Evolutionary conservation across 148 eudicot species (phyloP), one percentile per base, ranked within the genome.

Genomic region (Amaranthus hypochondriacus): DNA sequence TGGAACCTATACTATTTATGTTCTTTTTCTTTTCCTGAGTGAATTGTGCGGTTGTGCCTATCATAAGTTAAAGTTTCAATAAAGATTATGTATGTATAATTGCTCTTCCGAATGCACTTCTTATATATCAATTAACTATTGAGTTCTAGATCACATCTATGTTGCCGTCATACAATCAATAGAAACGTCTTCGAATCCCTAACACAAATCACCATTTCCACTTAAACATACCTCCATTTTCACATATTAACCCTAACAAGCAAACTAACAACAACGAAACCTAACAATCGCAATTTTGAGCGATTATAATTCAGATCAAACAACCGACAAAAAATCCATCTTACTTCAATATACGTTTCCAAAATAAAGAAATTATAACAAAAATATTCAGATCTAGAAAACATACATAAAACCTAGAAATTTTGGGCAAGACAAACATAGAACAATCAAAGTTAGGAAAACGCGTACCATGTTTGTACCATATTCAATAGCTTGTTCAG

Each of bases 401-500:
- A 15, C 13, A n/a, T 21, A 48, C 15, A 18, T 39, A 70, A 42
- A 4, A 70, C 58, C 66, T 46, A 46, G 28, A n/a, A 15, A 47
- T 47, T 13, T 15, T 5, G 10, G 66, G 8, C 14, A 1, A 15
- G 12, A 47, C 39, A 28, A 7, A 55, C 10, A 39, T 47, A 61
- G 48, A 8, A 7, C 8, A 67, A 44, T 18, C 5, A 62, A 55
- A 74, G 14, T 28, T 48, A 28, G 39, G 11, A 72, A 53, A 28
- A 28, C 4, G 13, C 2, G 42, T 88, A 95, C 98, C 97, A 95
- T 92, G 70, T 92, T 92, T 43, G 98, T 95, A 73, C 98, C 97
- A 73, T 95, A 92, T 66, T 95, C 97, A 72, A 95, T 92, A 68
- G 97, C 98, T 78, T 90, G 97, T 59, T 95, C 98, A 61, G 97